Base-by-base conservation (phyloP, 108 stramenopile genomes). In the Cyclotella cryptica region DNA sequence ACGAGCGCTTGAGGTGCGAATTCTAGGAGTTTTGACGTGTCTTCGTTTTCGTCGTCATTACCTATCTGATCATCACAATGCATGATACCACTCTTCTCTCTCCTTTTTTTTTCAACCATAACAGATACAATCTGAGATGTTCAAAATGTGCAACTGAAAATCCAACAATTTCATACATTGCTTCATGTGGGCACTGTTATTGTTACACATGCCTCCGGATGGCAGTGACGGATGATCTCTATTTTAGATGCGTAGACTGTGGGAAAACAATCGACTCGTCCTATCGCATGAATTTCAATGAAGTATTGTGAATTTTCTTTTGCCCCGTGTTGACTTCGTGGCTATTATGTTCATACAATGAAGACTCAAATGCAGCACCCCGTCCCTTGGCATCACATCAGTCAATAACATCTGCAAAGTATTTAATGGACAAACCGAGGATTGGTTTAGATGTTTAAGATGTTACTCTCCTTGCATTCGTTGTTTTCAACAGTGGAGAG, bases 151-250 rank as follows among this genome's bases (percentile, higher is more conserved):
- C 54, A 12, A 64, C 68, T 45, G 60, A 74, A 18, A 70, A 81
- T 57, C 72, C 83, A 70, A n/a, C 77, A 71, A 74, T 84, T 49
- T 72, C 77, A 0, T 84, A 84, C 67, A 71, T 84, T 15, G 68
- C 83, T 40, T 73, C 77, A 19, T 84, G 83, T 51, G 83, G 83
- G 12, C 83, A 84, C 57, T 69, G 60, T 27, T 84, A 84, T 51
- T 84, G 83, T 66, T 84, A 84, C 42, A 21, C 78, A 5, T 84
- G 83, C 53, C 72, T 84, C 18, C 71, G 83, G 22, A 69, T 70
- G 72, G 76, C 83, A 21, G 60, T 84, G 22, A 84, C 76, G 19
- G 83, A 84, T 47, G 75, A 84, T 66, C 66, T 77, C n/a, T 55
- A 61, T 51, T 84, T 69, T 65, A 66, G 71, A 10, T 84, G 83